A percentile compares a stretch with the other conserved stretches of the same genome.
phyloP scores from a whole-genome alignment of 1,139 yeast species.

The Blastobotrys indianensis region DNA sequence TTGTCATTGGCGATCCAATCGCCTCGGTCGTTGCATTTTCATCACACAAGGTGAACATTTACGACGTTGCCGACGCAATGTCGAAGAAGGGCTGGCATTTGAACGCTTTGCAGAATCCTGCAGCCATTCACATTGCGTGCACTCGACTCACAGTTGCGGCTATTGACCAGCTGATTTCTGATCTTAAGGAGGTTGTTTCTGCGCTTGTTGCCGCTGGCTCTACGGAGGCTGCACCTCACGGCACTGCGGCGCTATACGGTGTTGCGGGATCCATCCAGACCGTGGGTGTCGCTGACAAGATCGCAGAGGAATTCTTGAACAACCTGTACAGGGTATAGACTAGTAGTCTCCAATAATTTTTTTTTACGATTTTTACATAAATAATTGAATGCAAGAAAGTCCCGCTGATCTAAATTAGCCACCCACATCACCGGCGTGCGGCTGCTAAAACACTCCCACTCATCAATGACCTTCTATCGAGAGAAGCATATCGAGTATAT shows the following conservation, averaged over 20 bases:
- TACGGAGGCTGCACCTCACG: conserved; percentile 30
- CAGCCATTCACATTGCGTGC: conserved; percentile 86
- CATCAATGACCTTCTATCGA: conserved; percentile 23
- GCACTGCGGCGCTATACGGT: conserved; percentile 86
- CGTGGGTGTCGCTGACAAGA: conserved; percentile 66
- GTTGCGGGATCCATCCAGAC: conserved; percentile 89
- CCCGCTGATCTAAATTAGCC: background rate
- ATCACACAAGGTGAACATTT: conserved; percentile 54
- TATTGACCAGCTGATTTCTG: conserved; percentile 55
- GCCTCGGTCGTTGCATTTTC: conserved; percentile 77
- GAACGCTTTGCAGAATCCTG: conserved; percentile 77
- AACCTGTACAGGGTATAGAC: conserved; percentile 51
- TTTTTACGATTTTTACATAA: too few species aligned
- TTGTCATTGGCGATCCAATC: conserved; percentile 77
- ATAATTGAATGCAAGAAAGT: background rate
- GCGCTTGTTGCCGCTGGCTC: conserved; percentile 37
- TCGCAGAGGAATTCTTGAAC: conserved; percentile 77
- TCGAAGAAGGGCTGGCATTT: conserved; percentile 81
- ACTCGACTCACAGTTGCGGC: conserved; percentile 65
- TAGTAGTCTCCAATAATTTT: too few species aligned
- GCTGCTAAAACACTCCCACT: background rate
- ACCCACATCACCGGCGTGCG: background rate
- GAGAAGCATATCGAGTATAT: conserved; percentile 52
- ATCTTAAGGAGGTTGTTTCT: conserved; percentile 45
- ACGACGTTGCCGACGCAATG: conserved; percentile 68